Conservation (phyloP, 192 early-diverging fungal genomes). For the Paraglomus occultum region DNA sequence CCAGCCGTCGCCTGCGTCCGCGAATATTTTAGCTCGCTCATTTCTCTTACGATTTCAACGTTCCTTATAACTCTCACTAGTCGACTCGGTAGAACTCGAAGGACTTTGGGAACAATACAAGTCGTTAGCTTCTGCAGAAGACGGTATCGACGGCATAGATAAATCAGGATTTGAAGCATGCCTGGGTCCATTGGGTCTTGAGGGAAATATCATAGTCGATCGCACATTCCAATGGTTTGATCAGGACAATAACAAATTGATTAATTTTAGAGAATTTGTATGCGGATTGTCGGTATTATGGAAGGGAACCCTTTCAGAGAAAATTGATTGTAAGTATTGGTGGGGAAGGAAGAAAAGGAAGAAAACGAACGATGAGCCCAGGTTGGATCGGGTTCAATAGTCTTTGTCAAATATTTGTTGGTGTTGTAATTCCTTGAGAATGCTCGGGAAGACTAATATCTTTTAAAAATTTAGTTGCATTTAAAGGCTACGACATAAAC, state of each 20-base stretch:
- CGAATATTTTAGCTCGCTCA: too few relatives aligned
- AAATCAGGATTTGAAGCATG: slow-evolving; percentile 79
- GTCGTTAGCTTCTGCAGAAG: slow-evolving; percentile 69
- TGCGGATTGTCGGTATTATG: slow-evolving; percentile 76
- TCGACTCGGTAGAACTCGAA: slow-evolving; percentile 81
- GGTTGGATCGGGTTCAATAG: too few relatives aligned
- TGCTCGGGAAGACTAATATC: not conserved
- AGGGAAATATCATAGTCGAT: slow-evolving; percentile 80
- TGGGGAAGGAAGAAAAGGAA: too few relatives aligned
- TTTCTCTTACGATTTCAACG: too few relatives aligned
- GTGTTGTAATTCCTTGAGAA: not conserved
- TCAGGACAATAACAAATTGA: slow-evolving; percentile 69
- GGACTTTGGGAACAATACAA: slow-evolving; percentile 87
- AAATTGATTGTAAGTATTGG: slow-evolving; percentile 70
- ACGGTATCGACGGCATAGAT: slow-evolving; percentile 67
- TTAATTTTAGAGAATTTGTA: slow-evolving; percentile 84
- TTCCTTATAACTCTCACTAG: slow-evolving; percentile 36
- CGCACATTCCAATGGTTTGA: slow-evolving; percentile 92
- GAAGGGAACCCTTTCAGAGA: slow-evolving; percentile 88
- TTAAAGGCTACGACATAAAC: slow-evolving; percentile 91
- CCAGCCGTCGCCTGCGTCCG: too few relatives aligned
- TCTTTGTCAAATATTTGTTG: not conserved
- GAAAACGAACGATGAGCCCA: too few relatives aligned
- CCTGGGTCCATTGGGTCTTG: slow-evolving; percentile 79
- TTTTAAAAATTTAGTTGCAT: slow-evolving; percentile 58